These are phyloP conservation scores for Pelargonium fulgidum DNA, from an alignment of 441 rosid species.

Conservation along the genomic window DNA sequence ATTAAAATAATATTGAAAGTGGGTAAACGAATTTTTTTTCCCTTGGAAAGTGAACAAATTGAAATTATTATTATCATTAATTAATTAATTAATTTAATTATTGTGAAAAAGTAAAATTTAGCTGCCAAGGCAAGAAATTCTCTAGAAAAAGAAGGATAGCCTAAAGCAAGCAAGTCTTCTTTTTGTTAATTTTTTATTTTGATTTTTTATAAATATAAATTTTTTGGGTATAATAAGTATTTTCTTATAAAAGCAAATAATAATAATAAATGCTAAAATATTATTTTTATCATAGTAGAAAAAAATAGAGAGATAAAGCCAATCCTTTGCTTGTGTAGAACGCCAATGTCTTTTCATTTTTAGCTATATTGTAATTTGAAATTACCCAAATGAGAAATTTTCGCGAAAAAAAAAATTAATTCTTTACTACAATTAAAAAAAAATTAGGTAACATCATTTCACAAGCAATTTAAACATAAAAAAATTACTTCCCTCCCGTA, in stretches of 20 bases:
- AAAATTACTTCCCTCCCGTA: no score
- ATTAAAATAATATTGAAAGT: no score
- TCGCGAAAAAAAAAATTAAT: no score
- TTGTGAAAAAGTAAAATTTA: slow-evolving; percentile 4
- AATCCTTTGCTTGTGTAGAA: slow-evolving; percentile 3
- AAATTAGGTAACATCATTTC: no score
- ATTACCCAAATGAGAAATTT: not conserved
- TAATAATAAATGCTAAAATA: not conserved
- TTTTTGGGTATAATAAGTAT: not conserved
- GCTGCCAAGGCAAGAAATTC: slow-evolving; percentile 9
- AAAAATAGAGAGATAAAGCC: not conserved
- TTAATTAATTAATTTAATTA: slow-evolving; percentile 1
- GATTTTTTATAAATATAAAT: not conserved
- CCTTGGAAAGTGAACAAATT: not conserved
- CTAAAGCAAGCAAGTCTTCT: not conserved
- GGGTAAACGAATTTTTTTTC: not conserved
- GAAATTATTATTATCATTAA: not conserved
- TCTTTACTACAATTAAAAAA: no score
- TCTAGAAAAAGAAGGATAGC: slow-evolving; percentile 5
- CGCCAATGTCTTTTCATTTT: slow-evolving; percentile 8
- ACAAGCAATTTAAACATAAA: no score
- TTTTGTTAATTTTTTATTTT: no score
- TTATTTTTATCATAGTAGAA: not conserved
- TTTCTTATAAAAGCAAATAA: not conserved
- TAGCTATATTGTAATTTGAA: not conserved